Percentiles rank a stretch among this genome's conserved stretches.
phyloP scores from a whole-genome alignment of 805 yeast species.

The Metschnikowia sp. region DNA sequence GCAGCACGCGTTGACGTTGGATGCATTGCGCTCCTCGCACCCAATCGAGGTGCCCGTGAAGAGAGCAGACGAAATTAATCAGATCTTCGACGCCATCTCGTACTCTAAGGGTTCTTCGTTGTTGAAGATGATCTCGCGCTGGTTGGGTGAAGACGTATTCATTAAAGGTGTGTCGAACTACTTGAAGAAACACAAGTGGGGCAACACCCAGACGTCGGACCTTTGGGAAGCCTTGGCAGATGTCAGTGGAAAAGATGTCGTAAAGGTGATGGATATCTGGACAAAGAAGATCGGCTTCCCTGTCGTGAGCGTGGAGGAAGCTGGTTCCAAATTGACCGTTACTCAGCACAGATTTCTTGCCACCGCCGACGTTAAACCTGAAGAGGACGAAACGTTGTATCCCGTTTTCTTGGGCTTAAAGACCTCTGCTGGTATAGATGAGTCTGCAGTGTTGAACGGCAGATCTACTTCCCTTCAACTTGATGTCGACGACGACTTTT shows the following conservation, averaged over 20 bases:
- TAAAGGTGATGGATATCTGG: constrained; percentile 74
- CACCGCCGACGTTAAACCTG: constrained; percentile 73
- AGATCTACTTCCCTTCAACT: constrained; percentile 43
- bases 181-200: constrained; percentile 71
- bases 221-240: constrained; percentile 72
- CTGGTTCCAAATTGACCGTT: constrained; percentile 46
- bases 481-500: constrained; percentile 43
- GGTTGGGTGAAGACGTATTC: constrained; percentile 76
- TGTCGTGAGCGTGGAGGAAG: constrained; percentile 55
- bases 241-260: constrained; percentile 71
- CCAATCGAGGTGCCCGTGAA: constrained; percentile 83
- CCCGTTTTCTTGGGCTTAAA: constrained; percentile 69
- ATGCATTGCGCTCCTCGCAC: constrained; percentile 78
- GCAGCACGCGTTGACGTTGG: constrained; percentile 71
- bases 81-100: constrained; percentile 81
- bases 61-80: constrained; percentile 75
- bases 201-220: constrained; percentile 73
- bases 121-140: constrained; percentile 73
- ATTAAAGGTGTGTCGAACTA: constrained; percentile 77
- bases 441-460: constrained; percentile 49
- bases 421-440: constrained; percentile 58
- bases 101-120: constrained; percentile 79
- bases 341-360: constrained; percentile 73
- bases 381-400: constrained; percentile 66
- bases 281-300: constrained; percentile 79